Evolutionary conservation across 805 yeast species (phyloP).

Genomic region (Candida nanaspora): DNA sequence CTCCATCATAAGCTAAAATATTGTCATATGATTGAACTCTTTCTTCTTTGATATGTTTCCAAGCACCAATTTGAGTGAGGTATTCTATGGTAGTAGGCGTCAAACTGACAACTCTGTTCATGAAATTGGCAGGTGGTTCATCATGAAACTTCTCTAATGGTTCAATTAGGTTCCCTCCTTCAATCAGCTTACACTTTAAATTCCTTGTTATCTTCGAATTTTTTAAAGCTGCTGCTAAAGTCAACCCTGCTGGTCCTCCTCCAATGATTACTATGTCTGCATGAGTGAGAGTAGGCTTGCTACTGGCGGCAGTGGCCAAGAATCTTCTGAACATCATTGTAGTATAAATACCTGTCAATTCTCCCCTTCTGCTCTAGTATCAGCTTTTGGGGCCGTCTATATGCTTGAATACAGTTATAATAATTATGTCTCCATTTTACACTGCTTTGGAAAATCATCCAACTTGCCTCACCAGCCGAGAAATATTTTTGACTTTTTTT

Average conservation of each 20-base stretch:
- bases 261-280: constrained; percentile 85
- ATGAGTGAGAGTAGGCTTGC: constrained; percentile 4
- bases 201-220: constrained; percentile 53
- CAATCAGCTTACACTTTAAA: constrained; percentile 63
- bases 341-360: background rate
- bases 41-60: constrained; percentile 62
- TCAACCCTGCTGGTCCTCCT: constrained; percentile 95
- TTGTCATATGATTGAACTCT: constrained; percentile 75
- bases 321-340: constrained; percentile 17
- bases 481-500: too few species aligned
- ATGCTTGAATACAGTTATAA: too few species aligned
- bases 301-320: constrained; percentile 17
- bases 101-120: constrained; percentile 79
- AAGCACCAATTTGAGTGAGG: constrained; percentile 64
- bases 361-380: too few species aligned
- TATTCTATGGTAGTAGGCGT: constrained; percentile 75
- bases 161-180: constrained; percentile 51
- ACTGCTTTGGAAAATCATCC: too few species aligned
- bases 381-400: too few species aligned
- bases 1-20: constrained; percentile 81
- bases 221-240: constrained; percentile 76
- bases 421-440: too few species aligned
- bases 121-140: constrained; percentile 42
- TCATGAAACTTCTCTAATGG: constrained; percentile 39
- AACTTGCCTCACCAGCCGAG: too few species aligned